phyloP scores from a whole-genome alignment of 805 yeast species.

The Cephaloascus fragrans region DNA sequence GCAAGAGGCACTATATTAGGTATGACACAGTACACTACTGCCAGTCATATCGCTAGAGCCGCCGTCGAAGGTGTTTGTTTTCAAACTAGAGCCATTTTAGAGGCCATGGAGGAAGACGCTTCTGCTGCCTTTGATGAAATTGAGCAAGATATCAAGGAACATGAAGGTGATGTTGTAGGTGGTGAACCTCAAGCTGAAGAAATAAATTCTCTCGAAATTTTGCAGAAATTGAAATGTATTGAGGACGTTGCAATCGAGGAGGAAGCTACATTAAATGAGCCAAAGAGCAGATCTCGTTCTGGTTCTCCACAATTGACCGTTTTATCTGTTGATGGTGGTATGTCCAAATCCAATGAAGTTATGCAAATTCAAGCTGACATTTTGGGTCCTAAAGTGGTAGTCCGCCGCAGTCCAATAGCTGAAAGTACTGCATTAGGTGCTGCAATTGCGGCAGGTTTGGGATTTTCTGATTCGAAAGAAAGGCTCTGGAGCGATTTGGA shows the following conservation, averaged over 20 bases:
- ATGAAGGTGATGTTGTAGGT: no score
- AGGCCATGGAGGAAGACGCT: constrained; percentile 83
- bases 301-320: constrained; percentile 44
- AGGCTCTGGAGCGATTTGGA: constrained; percentile 69
- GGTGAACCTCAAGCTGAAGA: constrained; percentile 34
- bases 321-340: constrained; percentile 88
- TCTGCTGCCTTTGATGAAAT: constrained; percentile 52
- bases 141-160: constrained; percentile 41
- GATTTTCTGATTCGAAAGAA: constrained; percentile 34
- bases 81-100: constrained; percentile 84
- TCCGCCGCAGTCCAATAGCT: constrained; percentile 68
- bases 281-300: no score
- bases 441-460: constrained; percentile 88
- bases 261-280: no score
- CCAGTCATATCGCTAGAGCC: constrained; percentile 87
- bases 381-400: constrained; percentile 77
- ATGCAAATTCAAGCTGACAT: constrained; percentile 93
- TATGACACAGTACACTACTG: constrained; percentile 84
- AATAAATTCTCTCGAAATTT: no score
- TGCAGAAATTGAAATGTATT: no score
- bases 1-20: constrained; percentile 93
- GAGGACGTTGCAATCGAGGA: no score
- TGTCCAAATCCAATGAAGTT: constrained; percentile 84
- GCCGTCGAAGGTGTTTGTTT: constrained; percentile 92
- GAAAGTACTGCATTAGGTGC: constrained; percentile 97